Percentiles rank a stretch among this genome's conserved stretches.
phyloP scores from a whole-genome alignment of 2,329 filamentous ascomycete species.

The Calonectria montana region DNA sequence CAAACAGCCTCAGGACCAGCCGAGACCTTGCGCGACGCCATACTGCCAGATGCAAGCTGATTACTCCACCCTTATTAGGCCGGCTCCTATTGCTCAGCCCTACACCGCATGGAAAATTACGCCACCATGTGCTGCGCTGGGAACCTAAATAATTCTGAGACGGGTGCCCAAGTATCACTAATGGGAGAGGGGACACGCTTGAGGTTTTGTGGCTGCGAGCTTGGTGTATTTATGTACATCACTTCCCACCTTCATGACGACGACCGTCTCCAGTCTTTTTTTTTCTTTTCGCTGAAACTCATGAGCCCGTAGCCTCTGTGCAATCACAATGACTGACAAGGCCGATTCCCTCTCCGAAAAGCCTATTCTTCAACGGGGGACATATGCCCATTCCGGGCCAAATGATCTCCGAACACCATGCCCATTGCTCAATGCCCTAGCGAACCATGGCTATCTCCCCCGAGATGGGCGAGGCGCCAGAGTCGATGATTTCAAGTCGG shows the following conservation, averaged over 20 bases:
- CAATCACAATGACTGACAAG: slow-evolving; percentile 1
- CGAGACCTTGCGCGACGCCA: neutral
- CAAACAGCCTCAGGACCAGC: neutral
- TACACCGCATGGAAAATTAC: neutral
- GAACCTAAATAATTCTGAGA: neutral
- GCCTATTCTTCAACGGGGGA: slow-evolving; percentile 31
- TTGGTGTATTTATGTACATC: slow-evolving; percentile 7
- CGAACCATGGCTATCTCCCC: slow-evolving; percentile 41
- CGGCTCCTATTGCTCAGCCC: neutral
- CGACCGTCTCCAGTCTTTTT: neutral
- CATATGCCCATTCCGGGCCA: slow-evolving; percentile 31
- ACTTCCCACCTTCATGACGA: neutral
- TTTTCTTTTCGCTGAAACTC: neutral
- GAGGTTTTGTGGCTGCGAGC: neutral
- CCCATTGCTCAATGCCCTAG: slow-evolving; percentile 38
- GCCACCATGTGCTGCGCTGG: neutral
- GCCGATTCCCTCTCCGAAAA: neutral
- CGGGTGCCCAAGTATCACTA: neutral
- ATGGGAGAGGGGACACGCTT: neutral
- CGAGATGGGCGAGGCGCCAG: slow-evolving; percentile 35
- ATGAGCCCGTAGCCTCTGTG: neutral
- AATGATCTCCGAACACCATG: slow-evolving; percentile 36
- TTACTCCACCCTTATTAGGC: neutral
- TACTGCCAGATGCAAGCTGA: neutral
- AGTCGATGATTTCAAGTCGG: slow-evolving; percentile 30